Conservation (phyloP, 805 yeast genomes). For the Wickerhamiella australiensis region DNA sequence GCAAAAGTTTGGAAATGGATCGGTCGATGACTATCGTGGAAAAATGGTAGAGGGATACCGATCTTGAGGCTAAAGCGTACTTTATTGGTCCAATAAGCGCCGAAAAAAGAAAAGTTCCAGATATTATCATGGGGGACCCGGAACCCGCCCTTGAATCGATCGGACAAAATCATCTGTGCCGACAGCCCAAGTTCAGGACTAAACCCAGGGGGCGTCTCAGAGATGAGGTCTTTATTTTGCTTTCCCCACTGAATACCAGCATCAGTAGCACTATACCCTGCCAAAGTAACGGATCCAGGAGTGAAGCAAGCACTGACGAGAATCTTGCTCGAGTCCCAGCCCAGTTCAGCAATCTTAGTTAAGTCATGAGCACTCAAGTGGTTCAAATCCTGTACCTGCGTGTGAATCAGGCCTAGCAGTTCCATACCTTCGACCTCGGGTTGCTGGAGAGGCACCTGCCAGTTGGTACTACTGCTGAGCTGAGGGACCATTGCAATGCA, state of each 20-base stretch:
- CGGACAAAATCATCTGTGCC: constrained; percentile 64
- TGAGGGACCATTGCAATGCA: constrained; percentile 79
- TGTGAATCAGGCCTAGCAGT: constrained; percentile 90
- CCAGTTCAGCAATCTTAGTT: constrained; percentile 40
- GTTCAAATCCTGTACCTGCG: constrained; percentile 56
- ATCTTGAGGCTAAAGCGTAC: constrained; percentile 50
- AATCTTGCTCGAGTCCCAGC: constrained; percentile 37
- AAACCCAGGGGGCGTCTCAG: constrained; percentile 49
- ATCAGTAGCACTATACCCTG: constrained; percentile 48
- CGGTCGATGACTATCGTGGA: constrained; percentile 79
- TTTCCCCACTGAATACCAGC: constrained; percentile 75
- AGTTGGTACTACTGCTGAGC: constrained; percentile 55
- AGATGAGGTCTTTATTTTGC: constrained; percentile 42
- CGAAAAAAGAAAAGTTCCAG: constrained; percentile 88
- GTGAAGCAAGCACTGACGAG: constrained; percentile 59
- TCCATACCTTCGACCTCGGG: constrained; percentile 44
- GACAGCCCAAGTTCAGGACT: constrained; percentile 44
- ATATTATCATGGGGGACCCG: constrained; percentile 70
- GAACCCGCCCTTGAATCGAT: constrained; percentile 65
- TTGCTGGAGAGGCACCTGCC: constrained; percentile 44
- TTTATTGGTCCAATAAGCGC: constrained; percentile 67
- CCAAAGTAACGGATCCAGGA: constrained; percentile 72
- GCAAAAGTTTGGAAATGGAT: constrained; percentile 64
- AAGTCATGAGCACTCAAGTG: constrained; percentile 61
- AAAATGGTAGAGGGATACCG: constrained; percentile 72